Base-by-base conservation (phyloP, 2,329 filamentous ascomycete species). In the Diplocarpon rosae region DNA sequence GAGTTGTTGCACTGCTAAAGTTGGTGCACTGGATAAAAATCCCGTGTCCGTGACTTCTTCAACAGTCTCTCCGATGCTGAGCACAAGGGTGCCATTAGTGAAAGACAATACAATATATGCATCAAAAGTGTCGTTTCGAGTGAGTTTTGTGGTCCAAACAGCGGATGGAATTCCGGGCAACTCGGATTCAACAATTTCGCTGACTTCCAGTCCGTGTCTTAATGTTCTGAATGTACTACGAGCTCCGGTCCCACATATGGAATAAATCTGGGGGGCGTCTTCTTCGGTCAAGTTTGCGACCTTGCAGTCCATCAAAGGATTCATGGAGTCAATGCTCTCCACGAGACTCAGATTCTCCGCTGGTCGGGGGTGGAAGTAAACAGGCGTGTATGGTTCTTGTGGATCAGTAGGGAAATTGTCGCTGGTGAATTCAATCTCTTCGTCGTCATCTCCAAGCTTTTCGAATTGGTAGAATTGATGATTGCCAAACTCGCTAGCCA, bases 391-490 rank as follows among this genome's bases (percentile, higher is more conserved):
- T 0, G 78, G 66, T 14, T 82, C 78, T 6, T 71, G 72, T 0
- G 84, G 77, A 56, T 95, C 87, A 0, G 81, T 74, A 0, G 87
- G 81, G 53, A 84, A 95, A 51, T 84, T 72, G 42, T 92, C 86
- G 63, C 89, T 95, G 20, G 71, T 74, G 58, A 89, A 95, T 59
- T 95, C 84, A 1, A 79, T 72, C 63, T 96, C 88, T 2, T 94
- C 84, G 50, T 94, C 88, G 56, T 96, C 90, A 51, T 98, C 92
- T 34, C 90, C 93, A 6, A 99, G 77, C 59, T 95, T 94, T 63
- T 95, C 88, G 51, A 99, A 94, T 62, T 96, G 90, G 64, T 96
- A 98, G 55, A 98, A 88, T 48, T 88, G 80, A 61, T 93, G 85
- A 61, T 95, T 92, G 27, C 93, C 92, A 52, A 84, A 88, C 64